A percentile compares a stretch with the other conserved stretches of the same genome.
Evolutionary conservation across 202 grass and related monocot species (phyloP).

Genomic region (Cymbopogon flexuosus): DNA sequence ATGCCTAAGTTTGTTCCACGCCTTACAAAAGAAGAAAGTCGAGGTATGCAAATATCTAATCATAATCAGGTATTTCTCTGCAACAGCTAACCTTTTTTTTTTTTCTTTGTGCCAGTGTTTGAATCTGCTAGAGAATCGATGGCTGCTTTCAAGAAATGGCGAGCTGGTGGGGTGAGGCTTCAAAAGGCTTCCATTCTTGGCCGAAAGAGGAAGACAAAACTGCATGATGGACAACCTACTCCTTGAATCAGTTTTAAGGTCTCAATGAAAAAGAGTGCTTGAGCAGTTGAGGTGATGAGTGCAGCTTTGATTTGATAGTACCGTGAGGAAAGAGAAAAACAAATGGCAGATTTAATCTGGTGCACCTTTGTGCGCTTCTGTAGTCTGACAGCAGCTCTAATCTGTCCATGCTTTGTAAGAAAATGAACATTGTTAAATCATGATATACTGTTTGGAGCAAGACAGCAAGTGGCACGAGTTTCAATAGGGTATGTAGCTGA

Average conservation of each 20-base stretch:
- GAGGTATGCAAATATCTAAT: slow-evolving; percentile 29
- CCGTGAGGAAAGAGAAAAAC: not conserved
- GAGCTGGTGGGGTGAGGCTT: slow-evolving; percentile 52
- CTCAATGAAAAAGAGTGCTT: not conserved
- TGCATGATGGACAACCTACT: slow-evolving; percentile 32
- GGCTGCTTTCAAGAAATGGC: slow-evolving; percentile 77
- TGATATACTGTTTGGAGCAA: not conserved
- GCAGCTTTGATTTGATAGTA: not conserved
- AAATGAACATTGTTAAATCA: not conserved
- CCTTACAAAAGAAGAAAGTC: slow-evolving; percentile 76
- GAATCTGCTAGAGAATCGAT: slow-evolving; percentile 75
- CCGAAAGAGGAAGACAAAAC: slow-evolving; percentile 68
- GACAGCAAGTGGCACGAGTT: not conserved
- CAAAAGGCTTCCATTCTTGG: slow-evolving; percentile 74
- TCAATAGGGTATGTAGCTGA: not conserved
- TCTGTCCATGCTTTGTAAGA: not conserved
- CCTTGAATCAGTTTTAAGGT: slow-evolving; percentile 25
- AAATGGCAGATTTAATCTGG: not conserved
- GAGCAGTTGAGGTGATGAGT: not conserved
- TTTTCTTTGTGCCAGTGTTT: slow-evolving; percentile 43
- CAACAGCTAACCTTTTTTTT: not conserved
- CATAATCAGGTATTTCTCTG: not conserved
- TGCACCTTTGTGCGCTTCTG: not conserved
- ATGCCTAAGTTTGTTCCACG: slow-evolving; percentile 61
- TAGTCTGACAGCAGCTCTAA: not conserved